Evolutionary conservation across 225 moss, liverwort and hornwort genomes (phyloP), one percentile per base, ranked within the genome.

Genomic region (Ulota crispa): DNA sequence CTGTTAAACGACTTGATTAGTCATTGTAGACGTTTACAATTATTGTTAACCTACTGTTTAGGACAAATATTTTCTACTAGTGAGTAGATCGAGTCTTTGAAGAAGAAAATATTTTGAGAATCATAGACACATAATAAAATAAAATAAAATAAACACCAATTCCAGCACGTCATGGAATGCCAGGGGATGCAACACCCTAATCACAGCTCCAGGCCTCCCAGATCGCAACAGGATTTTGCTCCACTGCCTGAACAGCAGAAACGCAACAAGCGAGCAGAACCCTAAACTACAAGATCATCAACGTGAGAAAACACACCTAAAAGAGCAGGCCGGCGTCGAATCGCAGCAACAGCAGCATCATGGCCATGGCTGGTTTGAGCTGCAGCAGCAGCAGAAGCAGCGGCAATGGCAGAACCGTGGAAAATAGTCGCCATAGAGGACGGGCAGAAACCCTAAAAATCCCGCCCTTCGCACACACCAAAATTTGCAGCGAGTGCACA

Each of bases 371-470:
- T 8, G 4, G 66, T n/a, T 21, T 36, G 50, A 19, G 79, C 68
- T 11, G 68, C 61, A 9, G 72, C 64, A 36, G 16, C 9, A 32
- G 32, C 32, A 32, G 32, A 32, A 32, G 32, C 32, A 32, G 16
- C 42, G 31, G 74, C 73, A 60, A 66, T 45, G 31, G 31, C 11
- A 1, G 85, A 82, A n/a, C 77, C 71, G 71, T 12, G 61, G 61
- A 53, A 67, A 32, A 68, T 50, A 20, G 81, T 78, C 67, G 85
- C 78, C 85, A 85, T 85, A 60, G 77, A 43, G 27, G 59, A 24
- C 3, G 20, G 9, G 9, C 70, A 67, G 28, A 7, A n/a, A 2
- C 41, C n/a, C 36, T 43, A 24, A 1, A 43, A 80, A 34, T 70
- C 47, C 26, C 61, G 50, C 61, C 15, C 24, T 28, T 32, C 23